A percentile compares a stretch with the other conserved stretches of the same genome.
Evolutionary conservation across 208 protist species (phyloP).

Genomic region (Balamuthia mandrillaris): DNA sequence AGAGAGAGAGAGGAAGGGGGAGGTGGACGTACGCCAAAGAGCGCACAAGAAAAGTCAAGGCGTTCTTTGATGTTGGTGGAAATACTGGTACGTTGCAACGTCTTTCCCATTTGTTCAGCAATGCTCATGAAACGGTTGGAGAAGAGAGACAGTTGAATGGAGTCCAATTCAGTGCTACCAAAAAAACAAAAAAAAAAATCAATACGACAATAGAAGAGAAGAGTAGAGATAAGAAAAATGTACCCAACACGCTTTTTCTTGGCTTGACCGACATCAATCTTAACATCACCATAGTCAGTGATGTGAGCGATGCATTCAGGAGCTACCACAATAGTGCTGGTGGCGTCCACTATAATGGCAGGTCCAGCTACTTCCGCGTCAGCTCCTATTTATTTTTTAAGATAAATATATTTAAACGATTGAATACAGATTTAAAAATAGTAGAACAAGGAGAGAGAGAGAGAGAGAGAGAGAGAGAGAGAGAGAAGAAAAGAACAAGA

Average conservation of each 20-base stretch:
- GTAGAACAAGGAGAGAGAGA: too few relatives aligned
- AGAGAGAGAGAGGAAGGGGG: background rate
- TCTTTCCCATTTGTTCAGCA: slow-evolving; percentile 93
- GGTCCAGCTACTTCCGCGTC: slow-evolving; percentile 61
- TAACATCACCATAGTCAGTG: slow-evolving; percentile 66
- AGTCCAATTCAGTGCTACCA: slow-evolving; percentile 71
- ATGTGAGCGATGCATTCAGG: slow-evolving; percentile 71
- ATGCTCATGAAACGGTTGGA: slow-evolving; percentile 93
- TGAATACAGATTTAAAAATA: too few relatives aligned
- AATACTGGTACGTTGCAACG: slow-evolving; percentile 89
- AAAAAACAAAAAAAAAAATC: background rate
- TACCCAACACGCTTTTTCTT: background rate
- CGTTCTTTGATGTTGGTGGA: slow-evolving; percentile 94
- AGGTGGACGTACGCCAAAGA: background rate
- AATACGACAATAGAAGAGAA: too few relatives aligned
- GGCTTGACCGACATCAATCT: background rate
- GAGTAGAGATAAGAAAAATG: background rate
- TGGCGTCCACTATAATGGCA: slow-evolving; percentile 84
- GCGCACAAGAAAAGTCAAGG: slow-evolving; percentile 77
- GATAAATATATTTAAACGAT: too few relatives aligned
- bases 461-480: too few relatives aligned
- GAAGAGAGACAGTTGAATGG: slow-evolving; percentile 87
- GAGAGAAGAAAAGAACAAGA: too few relatives aligned
- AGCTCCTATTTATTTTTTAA: too few relatives aligned
- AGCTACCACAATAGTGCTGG: slow-evolving; percentile 86